Evolutionary conservation across 257 asterid genomes (phyloP).

Genomic region (Solanum corneliomulleri): DNA sequence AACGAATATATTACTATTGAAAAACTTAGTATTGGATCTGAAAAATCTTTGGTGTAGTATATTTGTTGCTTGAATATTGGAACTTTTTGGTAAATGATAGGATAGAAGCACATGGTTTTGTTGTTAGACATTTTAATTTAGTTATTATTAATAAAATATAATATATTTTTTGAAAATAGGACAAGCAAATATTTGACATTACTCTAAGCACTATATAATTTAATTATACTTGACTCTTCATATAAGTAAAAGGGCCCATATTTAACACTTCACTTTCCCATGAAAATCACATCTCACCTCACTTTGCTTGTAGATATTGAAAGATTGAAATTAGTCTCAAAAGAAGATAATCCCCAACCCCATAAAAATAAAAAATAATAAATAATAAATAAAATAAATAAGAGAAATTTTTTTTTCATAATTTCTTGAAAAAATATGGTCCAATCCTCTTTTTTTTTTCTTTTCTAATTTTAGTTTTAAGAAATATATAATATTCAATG

Average conservation of each 20-base stretch:
- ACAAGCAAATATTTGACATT: constrained; percentile 3
- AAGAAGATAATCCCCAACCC: constrained; percentile 8
- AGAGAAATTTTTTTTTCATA: too few species aligned
- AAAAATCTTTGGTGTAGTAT: not conserved
- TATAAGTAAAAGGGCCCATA: constrained; percentile 5
- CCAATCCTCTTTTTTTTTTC: not conserved
- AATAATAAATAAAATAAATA: not conserved
- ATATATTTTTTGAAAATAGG: not conserved
- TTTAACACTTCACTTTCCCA: constrained; percentile 18
- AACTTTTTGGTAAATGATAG: not conserved
- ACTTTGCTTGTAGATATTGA: constrained; percentile 46
- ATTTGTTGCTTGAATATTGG: not conserved
- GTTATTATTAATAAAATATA: not conserved
- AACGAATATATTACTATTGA: not conserved
- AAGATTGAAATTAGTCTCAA: constrained; percentile 33
- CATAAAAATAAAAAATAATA: not conserved
- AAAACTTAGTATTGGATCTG: not conserved
- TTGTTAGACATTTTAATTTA: not conserved
- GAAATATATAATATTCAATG: not conserved
- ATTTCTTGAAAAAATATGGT: not conserved
- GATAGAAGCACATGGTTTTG: constrained; percentile 3
- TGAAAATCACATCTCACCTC: constrained; percentile 22
- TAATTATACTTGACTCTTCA: not conserved
- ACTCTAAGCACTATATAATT: constrained; percentile 6
- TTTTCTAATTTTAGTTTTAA: not conserved